Evolutionary conservation across 176 grass and related monocot species (phyloP).

Genomic region (Panicum miliaceum): DNA sequence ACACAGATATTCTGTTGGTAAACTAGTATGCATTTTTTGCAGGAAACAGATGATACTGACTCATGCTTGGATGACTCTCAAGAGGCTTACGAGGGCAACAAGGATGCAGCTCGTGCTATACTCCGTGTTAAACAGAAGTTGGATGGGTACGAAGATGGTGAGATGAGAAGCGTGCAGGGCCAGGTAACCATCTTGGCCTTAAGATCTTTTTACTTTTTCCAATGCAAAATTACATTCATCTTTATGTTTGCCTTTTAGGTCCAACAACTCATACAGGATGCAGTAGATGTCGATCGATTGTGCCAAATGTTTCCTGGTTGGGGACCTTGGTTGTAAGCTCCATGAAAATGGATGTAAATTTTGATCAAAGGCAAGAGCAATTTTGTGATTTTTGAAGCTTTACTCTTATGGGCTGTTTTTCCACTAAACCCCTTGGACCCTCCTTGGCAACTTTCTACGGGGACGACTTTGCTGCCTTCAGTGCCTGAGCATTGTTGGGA

Average conservation of each 20-base stretch:
- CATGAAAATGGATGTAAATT: constrained; percentile 28
- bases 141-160: constrained; percentile 86
- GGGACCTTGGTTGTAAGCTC: constrained; percentile 74
- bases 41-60: constrained; percentile 81
- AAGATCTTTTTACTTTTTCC: neutral
- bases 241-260: constrained; percentile 59
- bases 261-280: constrained; percentile 90
- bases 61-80: constrained; percentile 78
- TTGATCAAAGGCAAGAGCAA: neutral
- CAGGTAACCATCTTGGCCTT: constrained; percentile 51
- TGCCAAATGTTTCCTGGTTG: constrained; percentile 98
- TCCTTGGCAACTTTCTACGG: neutral
- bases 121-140: constrained; percentile 90
- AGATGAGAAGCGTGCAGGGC: constrained; percentile 93
- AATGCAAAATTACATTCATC: neutral
- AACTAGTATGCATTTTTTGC: constrained; percentile 20
- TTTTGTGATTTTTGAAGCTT: constrained; percentile 33
- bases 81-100: constrained; percentile 86
- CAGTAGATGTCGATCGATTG: constrained; percentile 73
- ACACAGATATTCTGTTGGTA: neutral
- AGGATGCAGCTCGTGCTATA: constrained; percentile 91
- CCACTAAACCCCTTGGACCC: neutral
- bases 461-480: neutral
- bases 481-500: neutral
- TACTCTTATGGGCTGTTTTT: neutral